Conservation (phyloP, 371 early-diverging fungal genomes). For the Nematocida sp. region DNA sequence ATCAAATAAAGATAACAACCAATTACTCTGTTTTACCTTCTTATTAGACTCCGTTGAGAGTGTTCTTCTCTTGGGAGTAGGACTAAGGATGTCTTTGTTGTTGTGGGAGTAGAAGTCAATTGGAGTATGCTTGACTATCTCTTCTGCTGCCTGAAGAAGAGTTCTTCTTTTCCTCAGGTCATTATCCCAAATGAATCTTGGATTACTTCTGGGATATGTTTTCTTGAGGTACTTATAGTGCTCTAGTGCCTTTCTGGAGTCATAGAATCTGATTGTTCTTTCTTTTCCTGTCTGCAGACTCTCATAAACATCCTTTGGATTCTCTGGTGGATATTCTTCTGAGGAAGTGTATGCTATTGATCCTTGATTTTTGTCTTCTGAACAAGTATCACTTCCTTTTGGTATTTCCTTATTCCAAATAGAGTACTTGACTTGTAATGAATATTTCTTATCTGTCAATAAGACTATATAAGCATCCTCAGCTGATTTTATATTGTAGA, state of each 20-base stretch:
- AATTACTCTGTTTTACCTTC: neutral
- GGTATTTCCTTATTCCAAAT: constrained; percentile 62
- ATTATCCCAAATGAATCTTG: constrained; percentile 34
- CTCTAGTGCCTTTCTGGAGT: constrained; percentile 28
- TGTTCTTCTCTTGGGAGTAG: neutral
- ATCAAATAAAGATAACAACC: constrained; percentile 42
- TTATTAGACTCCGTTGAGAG: neutral
- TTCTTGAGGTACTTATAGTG: neutral
- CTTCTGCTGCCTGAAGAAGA: constrained; percentile 38
- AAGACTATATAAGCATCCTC: constrained; percentile 27
- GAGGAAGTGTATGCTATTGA: constrained; percentile 22
- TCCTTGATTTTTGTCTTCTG: constrained; percentile 60
- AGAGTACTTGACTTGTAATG: constrained; percentile 47
- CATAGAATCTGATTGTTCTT: constrained; percentile 1
- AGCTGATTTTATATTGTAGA: constrained; percentile 58
- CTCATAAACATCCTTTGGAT: neutral
- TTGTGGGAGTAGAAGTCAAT: neutral
- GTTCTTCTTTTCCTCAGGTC: constrained; percentile 48
- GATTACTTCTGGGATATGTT: neutral
- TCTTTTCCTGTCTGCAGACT: neutral
- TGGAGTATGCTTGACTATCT: constrained; percentile 40
- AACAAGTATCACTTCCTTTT: constrained; percentile 60
- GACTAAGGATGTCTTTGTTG: neutral
- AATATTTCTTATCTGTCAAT: neutral
- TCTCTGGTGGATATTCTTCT: neutral